Evolutionary conservation across 768 basidiomycete species (phyloP).

Genomic region (Antrodiella citrinella): DNA sequence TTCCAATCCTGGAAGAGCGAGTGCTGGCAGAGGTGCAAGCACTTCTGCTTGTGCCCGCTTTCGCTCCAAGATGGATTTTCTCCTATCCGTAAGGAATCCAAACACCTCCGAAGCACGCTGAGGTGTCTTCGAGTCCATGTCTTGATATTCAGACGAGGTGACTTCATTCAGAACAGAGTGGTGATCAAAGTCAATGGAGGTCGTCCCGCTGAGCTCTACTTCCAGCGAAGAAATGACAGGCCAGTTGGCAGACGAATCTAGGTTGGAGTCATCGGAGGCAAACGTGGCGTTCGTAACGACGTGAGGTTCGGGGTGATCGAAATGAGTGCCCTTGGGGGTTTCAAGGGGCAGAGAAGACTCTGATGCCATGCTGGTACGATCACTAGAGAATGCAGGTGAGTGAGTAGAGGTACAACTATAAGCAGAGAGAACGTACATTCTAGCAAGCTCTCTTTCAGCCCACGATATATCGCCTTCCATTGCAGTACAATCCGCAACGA

Average conservation of each 20-base stretch:
- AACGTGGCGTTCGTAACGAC: constrained; percentile 30
- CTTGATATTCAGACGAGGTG: background rate
- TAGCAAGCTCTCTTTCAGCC: constrained; percentile 53
- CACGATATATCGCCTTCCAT: constrained; percentile 74
- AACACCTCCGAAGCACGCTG: constrained; percentile 72
- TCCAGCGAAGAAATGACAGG: constrained; percentile 66
- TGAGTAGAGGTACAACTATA: no score
- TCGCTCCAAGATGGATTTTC: constrained; percentile 30
- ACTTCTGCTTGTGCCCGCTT: constrained; percentile 22
- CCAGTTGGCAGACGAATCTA: constrained; percentile 24
- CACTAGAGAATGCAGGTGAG: background rate
- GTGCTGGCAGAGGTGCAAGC: constrained; percentile 26
- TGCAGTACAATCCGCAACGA: constrained; percentile 25
- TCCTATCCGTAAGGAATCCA: constrained; percentile 51
- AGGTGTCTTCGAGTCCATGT: constrained; percentile 38
- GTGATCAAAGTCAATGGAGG: constrained; percentile 23
- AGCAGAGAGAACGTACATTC: constrained; percentile 35
- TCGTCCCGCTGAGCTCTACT: constrained; percentile 56
- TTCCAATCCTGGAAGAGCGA: constrained; percentile 5
- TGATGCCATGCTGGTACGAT: constrained; percentile 13
- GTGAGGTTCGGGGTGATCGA: constrained; percentile 18
- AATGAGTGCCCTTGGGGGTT: constrained; percentile 43
- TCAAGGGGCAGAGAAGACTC: constrained; percentile 41
- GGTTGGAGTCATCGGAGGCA: constrained; percentile 38
- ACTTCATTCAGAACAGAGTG: background rate